Evolutionary conservation across 2,329 filamentous ascomycete genomes (phyloP).

Genomic region (Paecilomyces niveus): DNA sequence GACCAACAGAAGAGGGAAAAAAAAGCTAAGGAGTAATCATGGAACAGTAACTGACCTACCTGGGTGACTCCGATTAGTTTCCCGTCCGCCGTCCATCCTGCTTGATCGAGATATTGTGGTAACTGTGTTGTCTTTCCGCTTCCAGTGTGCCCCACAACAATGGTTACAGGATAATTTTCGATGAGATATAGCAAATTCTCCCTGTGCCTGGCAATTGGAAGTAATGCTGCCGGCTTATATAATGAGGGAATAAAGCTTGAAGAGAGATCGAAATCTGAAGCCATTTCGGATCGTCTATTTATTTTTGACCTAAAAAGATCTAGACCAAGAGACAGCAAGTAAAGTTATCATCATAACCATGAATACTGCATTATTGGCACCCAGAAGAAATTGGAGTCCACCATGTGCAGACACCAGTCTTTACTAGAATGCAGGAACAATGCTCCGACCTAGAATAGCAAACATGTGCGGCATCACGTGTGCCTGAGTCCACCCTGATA

Average conservation of each 20-base stretch:
- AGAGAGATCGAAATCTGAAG: slow-evolving; percentile 37
- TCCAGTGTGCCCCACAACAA: slow-evolving; percentile 88
- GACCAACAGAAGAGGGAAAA: background rate
- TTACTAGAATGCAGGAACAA: background rate
- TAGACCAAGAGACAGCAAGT: background rate
- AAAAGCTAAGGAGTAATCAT: slow-evolving; percentile 10
- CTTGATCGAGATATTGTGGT: slow-evolving; percentile 80
- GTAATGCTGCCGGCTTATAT: slow-evolving; percentile 73
- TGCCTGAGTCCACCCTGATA: no score
- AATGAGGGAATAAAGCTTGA: slow-evolving; percentile 64
- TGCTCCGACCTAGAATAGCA: background rate
- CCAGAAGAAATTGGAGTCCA: background rate
- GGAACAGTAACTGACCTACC: slow-evolving; percentile 45
- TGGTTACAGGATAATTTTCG: slow-evolving; percentile 75
- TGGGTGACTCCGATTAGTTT: slow-evolving; percentile 85
- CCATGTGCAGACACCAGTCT: background rate
- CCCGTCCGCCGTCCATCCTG: slow-evolving; percentile 80
- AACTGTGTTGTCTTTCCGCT: slow-evolving; percentile 95
- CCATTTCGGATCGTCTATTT: slow-evolving; percentile 22
- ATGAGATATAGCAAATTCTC: slow-evolving; percentile 76
- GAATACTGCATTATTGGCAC: background rate
- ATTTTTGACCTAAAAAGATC: background rate
- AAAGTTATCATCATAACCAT: background rate
- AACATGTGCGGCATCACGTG: no score
- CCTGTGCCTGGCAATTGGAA: slow-evolving; percentile 81